Evolutionary conservation across 208 protist species (phyloP).

Genomic region (Porcisia deanei): DNA sequence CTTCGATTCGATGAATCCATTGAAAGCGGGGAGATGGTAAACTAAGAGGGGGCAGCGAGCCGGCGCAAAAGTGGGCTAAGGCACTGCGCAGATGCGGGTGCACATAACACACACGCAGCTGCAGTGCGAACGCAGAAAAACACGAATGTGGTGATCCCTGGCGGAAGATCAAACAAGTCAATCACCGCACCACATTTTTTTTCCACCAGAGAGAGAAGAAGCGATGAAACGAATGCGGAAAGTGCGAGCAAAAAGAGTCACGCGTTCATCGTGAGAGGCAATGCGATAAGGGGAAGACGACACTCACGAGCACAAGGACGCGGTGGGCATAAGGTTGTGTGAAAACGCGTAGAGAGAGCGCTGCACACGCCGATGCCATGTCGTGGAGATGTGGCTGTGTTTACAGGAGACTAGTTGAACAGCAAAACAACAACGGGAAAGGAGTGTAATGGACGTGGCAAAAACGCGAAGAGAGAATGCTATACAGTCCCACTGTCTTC

Average conservation of each 20-base stretch:
- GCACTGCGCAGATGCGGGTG: not conserved
- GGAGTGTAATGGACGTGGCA: not conserved
- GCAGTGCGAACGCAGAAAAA: not conserved
- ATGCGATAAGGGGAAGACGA: not conserved
- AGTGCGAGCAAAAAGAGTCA: not conserved
- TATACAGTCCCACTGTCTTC: not conserved
- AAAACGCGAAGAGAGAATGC: not conserved
- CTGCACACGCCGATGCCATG: not conserved
- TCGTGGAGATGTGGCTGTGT: not conserved
- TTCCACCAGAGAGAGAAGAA: not conserved
- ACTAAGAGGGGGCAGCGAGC: not conserved
- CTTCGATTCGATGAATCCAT: slow-evolving; percentile 22
- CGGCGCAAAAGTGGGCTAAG: not conserved
- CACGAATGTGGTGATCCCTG: not conserved
- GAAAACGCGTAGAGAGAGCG: not conserved
- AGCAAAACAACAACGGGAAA: not conserved
- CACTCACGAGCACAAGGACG: not conserved
- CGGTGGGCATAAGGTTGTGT: not conserved
- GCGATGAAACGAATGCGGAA: not conserved
- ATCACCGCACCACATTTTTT: not conserved
- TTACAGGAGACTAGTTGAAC: not conserved
- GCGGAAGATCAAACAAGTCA: not conserved
- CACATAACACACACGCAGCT: not conserved
- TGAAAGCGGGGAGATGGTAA: not conserved
- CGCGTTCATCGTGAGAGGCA: not conserved